Evolutionary conservation across 768 basidiomycete genomes (phyloP).

Genomic region (Kwoniella botswanensis): DNA sequence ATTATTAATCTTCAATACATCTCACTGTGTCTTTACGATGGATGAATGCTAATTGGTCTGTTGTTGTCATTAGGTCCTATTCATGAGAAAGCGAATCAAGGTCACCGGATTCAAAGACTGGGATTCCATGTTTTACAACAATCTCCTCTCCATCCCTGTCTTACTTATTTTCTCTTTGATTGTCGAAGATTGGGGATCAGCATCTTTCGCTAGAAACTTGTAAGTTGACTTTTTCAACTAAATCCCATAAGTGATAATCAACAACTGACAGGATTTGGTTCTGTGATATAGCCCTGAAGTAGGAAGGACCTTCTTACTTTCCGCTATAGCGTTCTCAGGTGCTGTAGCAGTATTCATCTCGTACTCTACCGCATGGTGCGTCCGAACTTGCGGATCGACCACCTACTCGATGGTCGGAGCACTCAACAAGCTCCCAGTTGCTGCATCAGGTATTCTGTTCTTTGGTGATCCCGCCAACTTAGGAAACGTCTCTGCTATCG

Average conservation of each 20-base stretch:
- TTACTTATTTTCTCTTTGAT: slow-evolving; percentile 79
- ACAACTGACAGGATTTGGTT: not conserved
- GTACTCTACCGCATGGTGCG: slow-evolving; percentile 98
- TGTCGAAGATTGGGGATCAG: slow-evolving; percentile 85
- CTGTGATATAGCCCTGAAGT: slow-evolving; percentile 71
- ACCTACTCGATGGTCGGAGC: slow-evolving; percentile 99
- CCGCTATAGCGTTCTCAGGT: slow-evolving; percentile 94
- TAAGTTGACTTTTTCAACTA: slow-evolving; percentile 61
- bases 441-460: slow-evolving; percentile 91
- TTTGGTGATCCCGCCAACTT: slow-evolving; percentile 81
- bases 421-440: slow-evolving; percentile 95
- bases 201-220: slow-evolving; percentile 83
- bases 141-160: slow-evolving; percentile 90
- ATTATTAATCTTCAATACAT: not conserved
- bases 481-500: slow-evolving; percentile 85
- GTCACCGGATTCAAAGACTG: slow-evolving; percentile 93
- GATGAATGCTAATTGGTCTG: not conserved
- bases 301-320: slow-evolving; percentile 76
- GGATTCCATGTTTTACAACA: slow-evolving; percentile 99
- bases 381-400: slow-evolving; percentile 92
- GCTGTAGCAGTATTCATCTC: slow-evolving; percentile 97
- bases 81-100: slow-evolving; percentile 97
- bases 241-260: not conserved
- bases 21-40: not conserved
- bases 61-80: slow-evolving; percentile 69